Base-by-base conservation (phyloP, 2,329 filamentous ascomycete genomes). In the Beauveria australis region DNA sequence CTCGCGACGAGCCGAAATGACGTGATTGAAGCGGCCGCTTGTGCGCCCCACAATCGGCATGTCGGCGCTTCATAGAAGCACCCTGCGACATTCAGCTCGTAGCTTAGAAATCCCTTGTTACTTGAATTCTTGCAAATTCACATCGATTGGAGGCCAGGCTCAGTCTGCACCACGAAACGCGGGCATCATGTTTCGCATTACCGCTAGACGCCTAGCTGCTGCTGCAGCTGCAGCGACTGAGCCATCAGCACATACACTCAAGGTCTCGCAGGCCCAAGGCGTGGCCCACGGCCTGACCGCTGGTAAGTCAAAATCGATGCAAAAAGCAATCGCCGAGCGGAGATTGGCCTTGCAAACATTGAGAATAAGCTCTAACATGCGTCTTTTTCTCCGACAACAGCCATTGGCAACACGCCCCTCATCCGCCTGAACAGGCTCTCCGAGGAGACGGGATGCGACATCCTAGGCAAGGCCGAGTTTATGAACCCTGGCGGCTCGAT, bases 401-500 rank as follows among this genome's bases (percentile, higher is more conserved):
- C 94, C 60, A 97, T 99, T 77, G 94, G 94, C 65, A 97, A 97
- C 76, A 99, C 94, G 0, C 93, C 94, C 1, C 84, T 99, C 59
- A 96, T 99, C 74, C 88, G 89, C 53, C 81, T 99, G 55, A 93
- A 96, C 75, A 85, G 81, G 63, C 86, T 97, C 67, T 97, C 93
- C 46, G 86, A 91, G 63, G 83, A 95, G 71, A 97, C 94, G 0
- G 92, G 92, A 66, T 97, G 94, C 81, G 89, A 96, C 68, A 81
- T 99, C 62, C 86, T 97, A 46, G 94, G 93, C 70, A 99, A 99
- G 76, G 92, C 94, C 68, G 94, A 99, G 74, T 99, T 99, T 78
- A 94, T 96, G 81, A 99, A 99, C 80, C 94, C 94, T 1, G 94
- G 94, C 67, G 94, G 94, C 62, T 92, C 88, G 59, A 88, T 99